phyloP scores from a whole-genome alignment of 345 rosid species.

The Isatis tinctoria region DNA sequence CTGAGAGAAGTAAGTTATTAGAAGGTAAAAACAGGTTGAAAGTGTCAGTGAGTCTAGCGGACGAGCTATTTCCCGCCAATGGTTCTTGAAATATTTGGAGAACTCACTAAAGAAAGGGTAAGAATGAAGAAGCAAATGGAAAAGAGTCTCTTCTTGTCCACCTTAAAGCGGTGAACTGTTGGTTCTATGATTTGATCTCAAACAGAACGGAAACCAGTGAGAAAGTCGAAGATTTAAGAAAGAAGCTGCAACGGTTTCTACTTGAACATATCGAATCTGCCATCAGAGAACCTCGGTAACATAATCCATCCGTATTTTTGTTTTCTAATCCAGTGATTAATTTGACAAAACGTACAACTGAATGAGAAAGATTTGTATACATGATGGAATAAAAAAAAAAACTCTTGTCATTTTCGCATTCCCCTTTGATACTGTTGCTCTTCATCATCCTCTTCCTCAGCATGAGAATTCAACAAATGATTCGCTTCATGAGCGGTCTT shows the following conservation, averaged over 20 bases:
- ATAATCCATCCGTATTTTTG: not conserved
- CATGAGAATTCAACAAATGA: not conserved
- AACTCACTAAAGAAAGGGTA: slow-evolving; percentile 31
- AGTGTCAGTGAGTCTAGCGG: slow-evolving; percentile 36
- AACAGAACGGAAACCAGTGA: slow-evolving; percentile 24
- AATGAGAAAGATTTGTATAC: too few species aligned
- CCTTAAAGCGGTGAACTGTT: slow-evolving; percentile 42
- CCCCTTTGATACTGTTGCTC: not conserved
- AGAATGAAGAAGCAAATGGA: slow-evolving; percentile 26
- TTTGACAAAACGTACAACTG: not conserved
- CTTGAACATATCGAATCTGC: slow-evolving; percentile 37
- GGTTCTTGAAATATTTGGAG: slow-evolving; percentile 52
- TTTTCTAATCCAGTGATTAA: not conserved
- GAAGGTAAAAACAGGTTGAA: slow-evolving; percentile 30
- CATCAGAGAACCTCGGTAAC: slow-evolving; percentile 20
- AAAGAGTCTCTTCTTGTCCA: slow-evolving; percentile 33
- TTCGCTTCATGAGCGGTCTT: not conserved
- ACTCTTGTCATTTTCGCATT: slow-evolving; percentile 6
- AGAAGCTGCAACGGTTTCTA: slow-evolving; percentile 41
- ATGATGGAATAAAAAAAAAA: not conserved
- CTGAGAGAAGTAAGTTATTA: slow-evolving; percentile 3
- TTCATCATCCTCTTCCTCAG: slow-evolving; percentile 18
- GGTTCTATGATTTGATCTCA: slow-evolving; percentile 36
- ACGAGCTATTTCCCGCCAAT: slow-evolving; percentile 41
- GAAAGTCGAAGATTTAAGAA: slow-evolving; percentile 37